Evolutionary conservation across 345 rosid genomes (phyloP).

Genomic region (Corchorus olitorius): DNA sequence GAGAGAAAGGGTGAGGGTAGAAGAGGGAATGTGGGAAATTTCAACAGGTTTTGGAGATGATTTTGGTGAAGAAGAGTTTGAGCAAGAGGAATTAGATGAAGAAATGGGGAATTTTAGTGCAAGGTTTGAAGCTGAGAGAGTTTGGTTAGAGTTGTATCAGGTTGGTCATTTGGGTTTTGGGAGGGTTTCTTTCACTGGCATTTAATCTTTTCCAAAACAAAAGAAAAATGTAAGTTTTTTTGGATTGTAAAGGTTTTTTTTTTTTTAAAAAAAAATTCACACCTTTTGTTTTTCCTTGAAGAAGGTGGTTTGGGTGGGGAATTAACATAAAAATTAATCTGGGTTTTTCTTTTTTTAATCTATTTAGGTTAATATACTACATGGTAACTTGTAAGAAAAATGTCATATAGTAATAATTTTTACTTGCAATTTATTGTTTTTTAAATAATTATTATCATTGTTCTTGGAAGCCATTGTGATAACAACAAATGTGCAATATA

Average conservation of each 20-base stretch:
- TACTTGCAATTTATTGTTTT: not conserved
- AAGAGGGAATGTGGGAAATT: conserved; percentile 37
- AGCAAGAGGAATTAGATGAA: conserved; percentile 21
- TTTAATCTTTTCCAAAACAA: conserved; percentile 19
- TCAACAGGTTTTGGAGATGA: conserved; percentile 27
- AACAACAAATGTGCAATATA: not conserved
- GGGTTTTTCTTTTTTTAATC: conserved; percentile 7
- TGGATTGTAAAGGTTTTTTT: conserved; percentile 11
- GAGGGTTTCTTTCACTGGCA: conserved; percentile 73
- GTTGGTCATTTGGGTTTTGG: conserved; percentile 91
- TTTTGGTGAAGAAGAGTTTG: conserved; percentile 5
- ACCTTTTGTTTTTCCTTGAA: not conserved
- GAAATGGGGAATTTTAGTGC: conserved; percentile 41
- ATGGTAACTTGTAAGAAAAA: not conserved
- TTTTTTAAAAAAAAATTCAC: not conserved
- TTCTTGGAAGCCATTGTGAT: not conserved
- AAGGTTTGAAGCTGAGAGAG: conserved; percentile 59
- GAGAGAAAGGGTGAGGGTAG: not conserved
- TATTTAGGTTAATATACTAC: not conserved
- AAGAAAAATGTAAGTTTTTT: conserved; percentile 2
- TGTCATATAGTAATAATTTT: not conserved
- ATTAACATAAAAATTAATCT: not conserved
- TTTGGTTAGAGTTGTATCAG: conserved; percentile 78
- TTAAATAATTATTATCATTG: no score
- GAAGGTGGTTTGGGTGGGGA: not conserved